Percentiles rank a stretch among this genome's conserved stretches.
These are phyloP conservation scores for Leucaena leucocephala DNA, from an alignment of 306 rosid species.

Conservation along the genomic window DNA sequence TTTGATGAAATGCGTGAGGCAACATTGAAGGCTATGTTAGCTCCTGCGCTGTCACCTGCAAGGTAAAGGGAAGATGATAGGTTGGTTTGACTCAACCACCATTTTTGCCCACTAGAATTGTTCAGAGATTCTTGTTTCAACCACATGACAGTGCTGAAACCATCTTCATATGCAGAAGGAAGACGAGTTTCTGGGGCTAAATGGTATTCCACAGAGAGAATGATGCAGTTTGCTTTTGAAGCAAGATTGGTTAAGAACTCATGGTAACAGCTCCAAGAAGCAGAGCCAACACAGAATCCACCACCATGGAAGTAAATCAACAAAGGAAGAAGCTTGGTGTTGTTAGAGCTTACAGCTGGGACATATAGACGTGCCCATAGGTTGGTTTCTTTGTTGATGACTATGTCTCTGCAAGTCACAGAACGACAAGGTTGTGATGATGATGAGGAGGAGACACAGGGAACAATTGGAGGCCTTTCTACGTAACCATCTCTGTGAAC, in stretches of 20 bases:
- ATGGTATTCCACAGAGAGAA: conserved; percentile 69
- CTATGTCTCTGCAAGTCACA: conserved; percentile 58
- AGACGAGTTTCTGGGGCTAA: conserved; percentile 81
- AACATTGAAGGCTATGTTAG: conserved; percentile 79
- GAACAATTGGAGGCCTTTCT: conserved; percentile 68
- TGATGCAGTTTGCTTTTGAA: conserved; percentile 57
- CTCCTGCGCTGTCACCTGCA: conserved; percentile 92
- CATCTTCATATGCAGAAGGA: conserved; percentile 81
- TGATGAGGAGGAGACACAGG: conserved; percentile 54
- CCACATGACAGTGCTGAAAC: conserved; percentile 68
- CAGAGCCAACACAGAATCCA: conserved; percentile 94
- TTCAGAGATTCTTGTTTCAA: conserved; percentile 58
- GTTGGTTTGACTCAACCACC: conserved; percentile 71
- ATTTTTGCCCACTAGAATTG: conserved; percentile 45
- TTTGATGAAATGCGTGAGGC: conserved; percentile 46
- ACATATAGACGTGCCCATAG: conserved; percentile 74
- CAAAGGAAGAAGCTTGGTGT: conserved; percentile 49
- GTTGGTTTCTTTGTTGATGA: conserved; percentile 57
- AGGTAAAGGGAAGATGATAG: conserved; percentile 49
- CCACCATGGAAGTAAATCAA: conserved; percentile 89
- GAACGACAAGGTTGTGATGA: conserved; percentile 40
- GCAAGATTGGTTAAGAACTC: conserved; percentile 66
- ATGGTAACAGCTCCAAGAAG: conserved; percentile 88
- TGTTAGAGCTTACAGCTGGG: conserved; percentile 39
- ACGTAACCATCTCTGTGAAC: conserved; percentile 68